Evolutionary conservation across 768 basidiomycete species (phyloP).

Genomic region (Nidularia sp.): DNA sequence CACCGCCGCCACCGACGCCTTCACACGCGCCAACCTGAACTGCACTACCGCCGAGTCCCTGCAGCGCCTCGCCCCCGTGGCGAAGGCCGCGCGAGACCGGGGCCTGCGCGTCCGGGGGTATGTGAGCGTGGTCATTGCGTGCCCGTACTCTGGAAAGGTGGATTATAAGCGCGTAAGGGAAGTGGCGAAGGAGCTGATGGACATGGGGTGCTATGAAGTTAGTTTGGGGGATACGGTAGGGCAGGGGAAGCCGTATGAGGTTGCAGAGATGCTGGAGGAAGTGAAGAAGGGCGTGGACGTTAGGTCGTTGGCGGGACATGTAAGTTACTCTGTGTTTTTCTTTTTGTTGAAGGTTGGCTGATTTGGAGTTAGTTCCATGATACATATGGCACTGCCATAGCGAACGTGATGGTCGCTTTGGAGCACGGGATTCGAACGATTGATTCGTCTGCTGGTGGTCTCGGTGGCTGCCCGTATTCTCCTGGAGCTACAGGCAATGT

Average conservation of each 20-base stretch:
- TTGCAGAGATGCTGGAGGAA: slow-evolving; percentile 65
- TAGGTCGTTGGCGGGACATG: slow-evolving; percentile 71
- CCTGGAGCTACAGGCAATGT: slow-evolving; percentile 96
- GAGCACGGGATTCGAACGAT: slow-evolving; percentile 75
- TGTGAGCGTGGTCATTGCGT: slow-evolving; percentile 78
- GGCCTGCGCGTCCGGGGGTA: slow-evolving; percentile 80
- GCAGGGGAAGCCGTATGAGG: slow-evolving; percentile 68
- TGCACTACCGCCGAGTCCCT: slow-evolving; percentile 70
- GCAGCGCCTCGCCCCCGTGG: slow-evolving; percentile 55
- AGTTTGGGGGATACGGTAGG: slow-evolving; percentile 93
- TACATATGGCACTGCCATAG: slow-evolving; percentile 80
- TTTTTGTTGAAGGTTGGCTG: background rate
- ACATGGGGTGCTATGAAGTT: slow-evolving; percentile 95
- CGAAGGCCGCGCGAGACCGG: slow-evolving; percentile 49
- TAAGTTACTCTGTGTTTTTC: slow-evolving; percentile 20
- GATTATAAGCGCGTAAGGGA: slow-evolving; percentile 61
- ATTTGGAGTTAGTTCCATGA: slow-evolving; percentile 68
- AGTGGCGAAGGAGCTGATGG: slow-evolving; percentile 64
- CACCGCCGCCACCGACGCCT: slow-evolving; percentile 83
- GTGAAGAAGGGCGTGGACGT: slow-evolving; percentile 61
- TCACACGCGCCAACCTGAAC: slow-evolving; percentile 84
- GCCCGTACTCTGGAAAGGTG: slow-evolving; percentile 83
- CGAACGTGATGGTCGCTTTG: slow-evolving; percentile 71
- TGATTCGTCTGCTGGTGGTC: slow-evolving; percentile 81
- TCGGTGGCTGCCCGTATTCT: slow-evolving; percentile 95